Conservation (phyloP, 495 filamentous ascomycete genomes). For the Jackrogersella multiformis region DNA sequence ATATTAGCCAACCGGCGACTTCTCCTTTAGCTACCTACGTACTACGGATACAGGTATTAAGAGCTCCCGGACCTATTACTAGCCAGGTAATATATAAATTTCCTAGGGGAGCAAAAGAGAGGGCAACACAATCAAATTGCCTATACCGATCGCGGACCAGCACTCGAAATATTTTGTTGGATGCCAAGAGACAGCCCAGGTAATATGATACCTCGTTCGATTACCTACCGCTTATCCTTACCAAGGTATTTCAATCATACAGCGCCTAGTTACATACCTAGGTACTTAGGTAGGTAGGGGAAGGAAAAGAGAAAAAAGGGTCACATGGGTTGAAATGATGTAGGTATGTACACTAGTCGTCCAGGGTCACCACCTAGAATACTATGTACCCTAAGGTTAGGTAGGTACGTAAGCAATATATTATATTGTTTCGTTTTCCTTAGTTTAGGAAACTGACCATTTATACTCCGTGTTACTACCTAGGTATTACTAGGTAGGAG, state of each 20-base stretch:
- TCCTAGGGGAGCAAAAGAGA: not conserved
- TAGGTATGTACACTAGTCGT: not conserved
- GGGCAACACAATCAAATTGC: not conserved
- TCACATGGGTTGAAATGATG: constrained; percentile 25
- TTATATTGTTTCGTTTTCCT: constrained; percentile 5
- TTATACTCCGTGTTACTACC: constrained; percentile 26
- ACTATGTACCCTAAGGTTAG: too few relatives aligned
- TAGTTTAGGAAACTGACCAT: not conserved
- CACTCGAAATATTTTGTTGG: not conserved
- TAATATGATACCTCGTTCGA: constrained; percentile 1
- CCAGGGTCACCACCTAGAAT: constrained; percentile 5
- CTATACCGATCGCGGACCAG: not conserved
- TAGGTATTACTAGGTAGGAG: too few relatives aligned
- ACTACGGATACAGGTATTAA: too few relatives aligned
- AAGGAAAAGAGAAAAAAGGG: not conserved
- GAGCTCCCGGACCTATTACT: not conserved
- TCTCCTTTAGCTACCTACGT: not conserved
- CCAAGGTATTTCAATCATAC: not conserved
- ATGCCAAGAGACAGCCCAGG: constrained; percentile 11
- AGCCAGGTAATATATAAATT: not conserved
- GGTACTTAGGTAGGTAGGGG: too few relatives aligned
- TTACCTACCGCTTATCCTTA: not conserved
- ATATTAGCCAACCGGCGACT: not conserved
- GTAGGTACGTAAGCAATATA: constrained; percentile 41
- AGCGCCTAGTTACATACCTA: not conserved